Evolutionary conservation across 768 basidiomycete species (phyloP).

Genomic region (Agrocybe chaxingu): DNA sequence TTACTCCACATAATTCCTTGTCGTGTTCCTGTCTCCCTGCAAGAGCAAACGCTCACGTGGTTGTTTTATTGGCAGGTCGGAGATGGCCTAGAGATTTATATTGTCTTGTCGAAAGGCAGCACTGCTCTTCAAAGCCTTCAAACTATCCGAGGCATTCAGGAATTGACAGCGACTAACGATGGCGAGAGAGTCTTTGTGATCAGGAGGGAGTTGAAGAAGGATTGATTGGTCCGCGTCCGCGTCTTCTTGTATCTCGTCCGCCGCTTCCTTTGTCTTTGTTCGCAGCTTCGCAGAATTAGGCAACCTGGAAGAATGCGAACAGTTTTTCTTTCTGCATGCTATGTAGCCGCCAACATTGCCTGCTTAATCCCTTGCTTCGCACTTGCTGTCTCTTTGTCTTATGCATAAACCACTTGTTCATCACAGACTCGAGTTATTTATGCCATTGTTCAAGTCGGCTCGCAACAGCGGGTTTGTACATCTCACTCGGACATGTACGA

Average conservation of each 20-base stretch:
- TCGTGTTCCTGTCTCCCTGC: constrained; percentile 8
- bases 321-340: background rate
- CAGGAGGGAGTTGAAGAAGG: constrained; percentile 79
- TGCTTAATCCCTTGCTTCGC: background rate
- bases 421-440: no score
- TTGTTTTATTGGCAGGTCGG: constrained; percentile 61
- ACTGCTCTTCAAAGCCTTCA: constrained; percentile 53
- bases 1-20: constrained; percentile 2
- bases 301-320: constrained; percentile 14
- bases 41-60: constrained; percentile 9
- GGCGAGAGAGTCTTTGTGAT: constrained; percentile 78
- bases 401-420: no score
- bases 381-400: no score
- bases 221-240: constrained; percentile 36
- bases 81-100: constrained; percentile 90
- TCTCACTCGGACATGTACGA: no score
- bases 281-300: constrained; percentile 17
- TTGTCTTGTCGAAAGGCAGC: constrained; percentile 74
- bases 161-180: constrained; percentile 57
- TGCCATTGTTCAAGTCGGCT: no score
- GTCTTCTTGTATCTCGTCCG: constrained; percentile 15
- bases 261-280: constrained; percentile 15
- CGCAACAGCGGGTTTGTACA: no score
- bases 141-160: constrained; percentile 53
- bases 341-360: background rate